Evolutionary conservation across 345 rosid species (phyloP).

Genomic region (Cardamine occulta): DNA sequence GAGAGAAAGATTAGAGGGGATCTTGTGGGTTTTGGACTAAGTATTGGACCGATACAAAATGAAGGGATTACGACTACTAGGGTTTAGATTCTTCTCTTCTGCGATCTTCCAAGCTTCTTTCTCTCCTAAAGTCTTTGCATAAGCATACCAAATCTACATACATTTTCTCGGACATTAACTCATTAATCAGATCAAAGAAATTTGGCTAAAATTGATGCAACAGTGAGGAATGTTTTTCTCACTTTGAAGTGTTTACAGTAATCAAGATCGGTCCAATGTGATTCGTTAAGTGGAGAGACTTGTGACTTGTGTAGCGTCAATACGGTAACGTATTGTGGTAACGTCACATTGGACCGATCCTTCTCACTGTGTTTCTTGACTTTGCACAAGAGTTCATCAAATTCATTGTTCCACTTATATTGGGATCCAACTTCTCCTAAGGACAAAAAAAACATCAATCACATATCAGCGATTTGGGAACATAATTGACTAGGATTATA

Average conservation of each 20-base stretch:
- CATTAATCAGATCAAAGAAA: background rate
- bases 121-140: conserved; percentile 70
- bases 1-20: conserved; percentile 53
- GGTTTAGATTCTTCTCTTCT: conserved; percentile 58
- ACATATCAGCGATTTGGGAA: background rate
- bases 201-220: background rate
- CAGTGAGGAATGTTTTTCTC: conserved; percentile 13
- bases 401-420: conserved; percentile 66
- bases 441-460: too few relatives aligned
- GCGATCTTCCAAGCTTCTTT: conserved; percentile 79
- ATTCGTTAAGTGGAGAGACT: conserved; percentile 67
- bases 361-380: conserved; percentile 48
- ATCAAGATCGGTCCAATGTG: conserved; percentile 77
- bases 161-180: background rate
- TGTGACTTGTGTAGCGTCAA: conserved; percentile 51
- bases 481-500: background rate
- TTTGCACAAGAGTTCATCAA: conserved; percentile 65
- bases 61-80: conserved; percentile 78
- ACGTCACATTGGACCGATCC: conserved; percentile 83
- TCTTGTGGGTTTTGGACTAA: conserved; percentile 75
- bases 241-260: conserved; percentile 72
- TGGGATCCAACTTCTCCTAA: conserved; percentile 48
- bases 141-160: conserved; percentile 70
- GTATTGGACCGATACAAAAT: conserved; percentile 69
- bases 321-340: conserved; percentile 63